Evolutionary conservation across 495 filamentous ascomycete species (phyloP).

Genomic region (Podospora tetraspora): DNA sequence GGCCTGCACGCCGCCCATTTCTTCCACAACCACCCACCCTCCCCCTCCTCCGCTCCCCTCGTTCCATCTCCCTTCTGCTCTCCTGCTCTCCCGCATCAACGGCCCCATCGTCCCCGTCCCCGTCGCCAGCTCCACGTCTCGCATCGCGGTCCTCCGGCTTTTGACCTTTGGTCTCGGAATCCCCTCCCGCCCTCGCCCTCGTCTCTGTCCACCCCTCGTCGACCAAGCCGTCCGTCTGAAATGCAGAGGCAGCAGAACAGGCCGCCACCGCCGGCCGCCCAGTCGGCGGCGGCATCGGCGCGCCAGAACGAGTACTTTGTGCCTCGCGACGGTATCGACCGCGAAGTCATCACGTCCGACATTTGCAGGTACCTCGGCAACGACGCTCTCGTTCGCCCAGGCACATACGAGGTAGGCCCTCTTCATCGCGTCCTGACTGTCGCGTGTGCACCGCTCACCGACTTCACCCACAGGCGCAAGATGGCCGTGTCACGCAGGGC

Average conservation of each 20-base stretch:
- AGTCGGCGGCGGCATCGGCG: conserved; percentile 30
- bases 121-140: conserved; percentile 2
- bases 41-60: conserved; percentile 17
- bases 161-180: conserved; percentile 6
- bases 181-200: conserved; percentile 1
- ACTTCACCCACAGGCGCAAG: conserved; percentile 32
- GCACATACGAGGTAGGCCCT: conserved; percentile 66
- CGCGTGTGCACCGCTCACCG: conserved; percentile 14
- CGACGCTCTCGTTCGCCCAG: conserved; percentile 84
- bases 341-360: conserved; percentile 91
- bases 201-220: neutral
- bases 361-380: conserved; percentile 91
- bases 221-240: neutral
- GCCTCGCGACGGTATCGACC: conserved; percentile 81
- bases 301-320: conserved; percentile 83
- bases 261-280: conserved; percentile 37
- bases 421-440: conserved; percentile 12
- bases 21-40: conserved; percentile 24
- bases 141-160: neutral
- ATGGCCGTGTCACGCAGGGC: conserved; percentile 57
- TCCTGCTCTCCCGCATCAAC: conserved; percentile 17
- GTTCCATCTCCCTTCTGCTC: conserved; percentile 18
- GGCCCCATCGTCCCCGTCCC: conserved; percentile 20
- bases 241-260: conserved; percentile 33
- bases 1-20: conserved; percentile 22